A percentile compares a stretch with the other conserved stretches of the same genome.
Conservation (phyloP, 2,329 filamentous ascomycete genomes). For the Dichotomopilus funicola region DNA sequence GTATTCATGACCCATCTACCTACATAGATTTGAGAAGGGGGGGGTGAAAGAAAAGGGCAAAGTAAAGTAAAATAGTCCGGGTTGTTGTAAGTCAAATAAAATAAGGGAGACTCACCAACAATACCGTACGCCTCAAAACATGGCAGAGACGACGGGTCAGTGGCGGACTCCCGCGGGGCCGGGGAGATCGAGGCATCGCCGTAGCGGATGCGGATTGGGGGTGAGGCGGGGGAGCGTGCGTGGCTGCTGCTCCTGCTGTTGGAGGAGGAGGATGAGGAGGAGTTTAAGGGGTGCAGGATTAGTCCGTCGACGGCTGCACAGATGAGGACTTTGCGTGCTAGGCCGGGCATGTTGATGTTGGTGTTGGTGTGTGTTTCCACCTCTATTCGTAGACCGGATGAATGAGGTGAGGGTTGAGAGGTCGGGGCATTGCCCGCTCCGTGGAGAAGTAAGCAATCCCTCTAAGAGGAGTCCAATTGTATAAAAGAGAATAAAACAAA, state of each 20-base stretch:
- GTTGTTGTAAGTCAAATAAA: neutral
- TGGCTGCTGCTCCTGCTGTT: slow-evolving; percentile 44
- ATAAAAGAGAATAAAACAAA: no score
- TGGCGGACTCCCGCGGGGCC: slow-evolving; percentile 39
- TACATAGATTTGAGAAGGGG: neutral
- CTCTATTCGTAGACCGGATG: neutral
- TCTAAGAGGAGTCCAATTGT: no score
- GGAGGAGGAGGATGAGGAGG: slow-evolving; percentile 14
- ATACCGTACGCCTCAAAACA: slow-evolving; percentile 56
- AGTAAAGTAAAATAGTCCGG: neutral
- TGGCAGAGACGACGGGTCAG: slow-evolving; percentile 34
- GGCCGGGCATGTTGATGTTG: slow-evolving; percentile 56
- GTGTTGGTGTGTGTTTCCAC: slow-evolving; percentile 6
- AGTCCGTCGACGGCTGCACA: slow-evolving; percentile 78
- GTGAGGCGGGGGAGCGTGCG: slow-evolving; percentile 37
- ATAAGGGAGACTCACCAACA: slow-evolving; percentile 39
- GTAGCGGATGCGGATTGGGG: slow-evolving; percentile 61
- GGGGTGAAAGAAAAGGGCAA: neutral
- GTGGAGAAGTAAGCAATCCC: no score
- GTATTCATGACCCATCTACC: no score
- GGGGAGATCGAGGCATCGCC: slow-evolving; percentile 45
- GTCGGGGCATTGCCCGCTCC: no score
- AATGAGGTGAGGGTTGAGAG: no score
- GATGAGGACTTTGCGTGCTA: slow-evolving; percentile 74
- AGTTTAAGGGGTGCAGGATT: slow-evolving; percentile 65